phyloP scores from a whole-genome alignment of 768 basidiomycete genomes.

The Mycena floridula region DNA sequence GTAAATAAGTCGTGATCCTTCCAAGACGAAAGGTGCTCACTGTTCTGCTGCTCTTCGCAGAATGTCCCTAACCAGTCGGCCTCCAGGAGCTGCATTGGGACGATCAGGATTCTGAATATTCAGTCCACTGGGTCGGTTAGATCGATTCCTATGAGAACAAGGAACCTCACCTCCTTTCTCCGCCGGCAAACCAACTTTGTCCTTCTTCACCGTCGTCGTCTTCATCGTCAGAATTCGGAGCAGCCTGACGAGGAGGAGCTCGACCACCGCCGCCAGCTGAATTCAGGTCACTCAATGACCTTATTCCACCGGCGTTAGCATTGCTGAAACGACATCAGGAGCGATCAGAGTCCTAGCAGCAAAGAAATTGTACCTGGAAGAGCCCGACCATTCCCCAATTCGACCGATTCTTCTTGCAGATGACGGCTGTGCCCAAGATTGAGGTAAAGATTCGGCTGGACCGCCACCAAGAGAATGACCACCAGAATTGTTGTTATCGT shows the following conservation, averaged over 20 bases:
- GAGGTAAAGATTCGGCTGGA: constrained; percentile 40
- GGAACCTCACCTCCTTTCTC: constrained; percentile 70
- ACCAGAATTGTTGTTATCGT: constrained; percentile 22
- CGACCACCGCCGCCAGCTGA: constrained; percentile 12
- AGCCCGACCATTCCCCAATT: constrained; percentile 42
- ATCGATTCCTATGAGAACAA: constrained; percentile 1
- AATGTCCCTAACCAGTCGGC: constrained; percentile 61
- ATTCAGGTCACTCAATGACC: constrained; percentile 27
- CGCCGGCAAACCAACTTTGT: constrained; percentile 88
- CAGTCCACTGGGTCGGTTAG: constrained; percentile 60
- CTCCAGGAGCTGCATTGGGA: constrained; percentile 38
- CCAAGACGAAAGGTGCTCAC: constrained; percentile 17
- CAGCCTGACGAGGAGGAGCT: constrained; percentile 10
- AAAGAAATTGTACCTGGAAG: constrained; percentile 20
- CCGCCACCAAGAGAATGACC: constrained; percentile 47
- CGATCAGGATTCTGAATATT: constrained; percentile 81
- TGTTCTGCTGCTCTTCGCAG: constrained; percentile 79
- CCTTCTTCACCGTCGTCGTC: constrained; percentile 42
- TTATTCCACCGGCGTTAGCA: constrained; percentile 25
- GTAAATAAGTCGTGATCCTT: not conserved
- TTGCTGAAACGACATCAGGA: constrained; percentile 1
- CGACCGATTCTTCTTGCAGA: constrained; percentile 40
- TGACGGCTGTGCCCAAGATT: constrained; percentile 35
- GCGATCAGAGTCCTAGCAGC: not conserved
- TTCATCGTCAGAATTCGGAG: constrained; percentile 32